Percentiles rank a stretch among this genome's conserved stretches.
phyloP scores from a whole-genome alignment of 2,329 filamentous ascomycete species.

The Sarocladium brachiariae region DNA sequence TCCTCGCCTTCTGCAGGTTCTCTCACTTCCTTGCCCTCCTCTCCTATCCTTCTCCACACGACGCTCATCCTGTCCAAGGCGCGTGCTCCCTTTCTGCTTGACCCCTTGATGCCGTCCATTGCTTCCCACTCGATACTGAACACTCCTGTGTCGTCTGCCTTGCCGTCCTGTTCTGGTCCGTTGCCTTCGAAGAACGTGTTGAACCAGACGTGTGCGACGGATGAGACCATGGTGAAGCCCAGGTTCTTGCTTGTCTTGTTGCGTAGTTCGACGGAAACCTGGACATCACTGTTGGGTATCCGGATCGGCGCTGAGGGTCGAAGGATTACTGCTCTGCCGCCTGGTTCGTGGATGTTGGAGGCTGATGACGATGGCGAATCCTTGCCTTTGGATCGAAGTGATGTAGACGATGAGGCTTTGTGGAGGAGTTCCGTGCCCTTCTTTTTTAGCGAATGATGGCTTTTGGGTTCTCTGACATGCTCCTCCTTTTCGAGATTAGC shows the following conservation, averaged over 20 bases:
- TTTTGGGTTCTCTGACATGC: slow-evolving; percentile 14
- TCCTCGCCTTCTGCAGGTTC: slow-evolving; percentile 62
- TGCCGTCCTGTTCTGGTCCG: slow-evolving; percentile 61
- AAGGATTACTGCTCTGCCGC: slow-evolving; percentile 71
- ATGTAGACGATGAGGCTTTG: slow-evolving; percentile 20
- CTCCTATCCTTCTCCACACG: slow-evolving; percentile 63
- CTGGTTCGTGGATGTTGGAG: slow-evolving; percentile 31
- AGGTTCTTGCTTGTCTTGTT: slow-evolving; percentile 72
- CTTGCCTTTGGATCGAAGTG: slow-evolving; percentile 15
- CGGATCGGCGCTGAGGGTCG: slow-evolving; percentile 62
- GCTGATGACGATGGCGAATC: not conserved
- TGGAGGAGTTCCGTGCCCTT: slow-evolving; percentile 28
- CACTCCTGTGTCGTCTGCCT: slow-evolving; percentile 58
- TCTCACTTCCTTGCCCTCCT: slow-evolving; percentile 32
- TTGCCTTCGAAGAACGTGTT: slow-evolving; percentile 88
- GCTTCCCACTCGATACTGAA: slow-evolving; percentile 54
- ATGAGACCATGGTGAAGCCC: slow-evolving; percentile 83
- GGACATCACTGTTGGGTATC: slow-evolving; percentile 77
- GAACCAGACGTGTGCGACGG: slow-evolving; percentile 95
- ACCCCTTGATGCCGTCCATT: slow-evolving; percentile 95
- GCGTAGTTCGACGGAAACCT: slow-evolving; percentile 81
- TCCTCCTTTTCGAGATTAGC: slow-evolving; percentile 24
- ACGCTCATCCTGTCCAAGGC: slow-evolving; percentile 79
- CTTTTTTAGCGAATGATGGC: slow-evolving; percentile 17
- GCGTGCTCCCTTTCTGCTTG: slow-evolving; percentile 69